Percentiles rank a stretch among this genome's conserved stretches.
Conservation (phyloP, 2,329 filamentous ascomycete genomes). For the Neonectria ditissima region DNA sequence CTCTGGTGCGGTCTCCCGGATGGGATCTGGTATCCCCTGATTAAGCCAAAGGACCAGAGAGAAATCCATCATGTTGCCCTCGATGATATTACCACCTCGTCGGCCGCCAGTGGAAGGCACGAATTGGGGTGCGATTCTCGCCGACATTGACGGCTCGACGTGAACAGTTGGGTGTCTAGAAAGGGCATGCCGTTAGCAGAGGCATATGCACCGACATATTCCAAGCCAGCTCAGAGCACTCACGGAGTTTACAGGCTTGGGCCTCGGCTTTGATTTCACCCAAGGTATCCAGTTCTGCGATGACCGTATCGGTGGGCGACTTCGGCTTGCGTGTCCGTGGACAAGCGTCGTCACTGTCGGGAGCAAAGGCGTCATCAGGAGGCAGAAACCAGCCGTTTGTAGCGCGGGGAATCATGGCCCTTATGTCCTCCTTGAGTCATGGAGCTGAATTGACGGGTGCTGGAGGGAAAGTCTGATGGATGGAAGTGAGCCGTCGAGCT, state of each 20-base stretch:
- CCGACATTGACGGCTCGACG: slow-evolving; percentile 6
- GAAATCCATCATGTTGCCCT: slow-evolving; percentile 24
- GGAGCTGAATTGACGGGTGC: no score
- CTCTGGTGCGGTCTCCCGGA: not conserved
- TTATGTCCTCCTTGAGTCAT: not conserved
- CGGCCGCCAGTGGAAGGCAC: slow-evolving; percentile 6
- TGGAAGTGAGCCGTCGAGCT: no score
- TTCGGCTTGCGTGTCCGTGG: not conserved
- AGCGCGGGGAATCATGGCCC: not conserved
- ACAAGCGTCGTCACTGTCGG: not conserved
- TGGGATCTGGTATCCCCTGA: not conserved
- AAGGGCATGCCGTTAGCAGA: slow-evolving; percentile 9
- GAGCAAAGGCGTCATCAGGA: not conserved
- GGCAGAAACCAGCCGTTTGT: not conserved
- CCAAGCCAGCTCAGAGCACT: slow-evolving; percentile 11
- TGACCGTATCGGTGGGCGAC: slow-evolving; percentile 2
- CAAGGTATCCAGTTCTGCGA: slow-evolving; percentile 6
- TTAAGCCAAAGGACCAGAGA: slow-evolving; percentile 11
- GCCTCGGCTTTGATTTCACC: not conserved
- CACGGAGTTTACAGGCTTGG: not conserved
- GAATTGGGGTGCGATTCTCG: slow-evolving; percentile 7
- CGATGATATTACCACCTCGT: slow-evolving; percentile 16
- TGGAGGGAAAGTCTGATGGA: no score
- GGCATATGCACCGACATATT: slow-evolving; percentile 15
- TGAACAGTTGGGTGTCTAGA: slow-evolving; percentile 11